Conservation (phyloP, 495 filamentous ascomycete species). For the Podospora conica region DNA sequence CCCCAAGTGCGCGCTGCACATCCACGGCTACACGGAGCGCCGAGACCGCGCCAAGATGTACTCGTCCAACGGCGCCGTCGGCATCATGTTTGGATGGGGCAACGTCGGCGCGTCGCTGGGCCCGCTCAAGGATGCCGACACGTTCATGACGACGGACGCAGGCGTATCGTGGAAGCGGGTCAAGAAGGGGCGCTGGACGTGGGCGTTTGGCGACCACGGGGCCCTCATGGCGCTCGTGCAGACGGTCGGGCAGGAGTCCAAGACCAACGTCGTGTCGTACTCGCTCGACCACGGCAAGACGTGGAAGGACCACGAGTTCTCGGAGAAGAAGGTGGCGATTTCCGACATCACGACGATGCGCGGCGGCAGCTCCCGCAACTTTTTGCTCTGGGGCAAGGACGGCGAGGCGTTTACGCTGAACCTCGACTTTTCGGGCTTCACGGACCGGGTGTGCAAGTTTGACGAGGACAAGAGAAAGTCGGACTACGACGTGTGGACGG, state of each 20-base stretch:
- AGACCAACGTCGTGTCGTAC: conserved; percentile 67
- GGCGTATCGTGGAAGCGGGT: conserved; percentile 82
- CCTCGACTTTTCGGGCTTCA: conserved; percentile 78
- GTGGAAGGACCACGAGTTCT: conserved; percentile 72
- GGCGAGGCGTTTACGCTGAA: conserved; percentile 61
- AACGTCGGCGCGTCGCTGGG: conserved; percentile 75
- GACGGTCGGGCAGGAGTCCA: conserved; percentile 26
- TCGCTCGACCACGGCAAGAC: conserved; percentile 69
- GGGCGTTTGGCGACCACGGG: conserved; percentile 92
- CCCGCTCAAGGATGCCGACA: conserved; percentile 60
- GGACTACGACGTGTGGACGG: conserved; percentile 79
- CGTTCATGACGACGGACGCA: conserved; percentile 81
- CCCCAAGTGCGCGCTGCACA: conserved; percentile 74
- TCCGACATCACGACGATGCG: conserved; percentile 80
- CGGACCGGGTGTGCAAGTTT: conserved; percentile 59
- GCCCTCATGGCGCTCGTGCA: conserved; percentile 80
- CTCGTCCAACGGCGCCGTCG: conserved; percentile 81
- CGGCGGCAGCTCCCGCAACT: conserved; percentile 80
- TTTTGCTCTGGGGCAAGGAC: conserved; percentile 77
- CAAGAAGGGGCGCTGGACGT: conserved; percentile 80
- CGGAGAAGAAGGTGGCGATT: conserved; percentile 59
- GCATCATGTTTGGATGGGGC: conserved; percentile 83
- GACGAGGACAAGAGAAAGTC: conserved; percentile 52
- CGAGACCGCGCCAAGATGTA: conserved; percentile 70
- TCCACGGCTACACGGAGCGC: conserved; percentile 93